Evolutionary conservation across 306 rosid species (phyloP).

Genomic region (Pyrus bretschneideri): DNA sequence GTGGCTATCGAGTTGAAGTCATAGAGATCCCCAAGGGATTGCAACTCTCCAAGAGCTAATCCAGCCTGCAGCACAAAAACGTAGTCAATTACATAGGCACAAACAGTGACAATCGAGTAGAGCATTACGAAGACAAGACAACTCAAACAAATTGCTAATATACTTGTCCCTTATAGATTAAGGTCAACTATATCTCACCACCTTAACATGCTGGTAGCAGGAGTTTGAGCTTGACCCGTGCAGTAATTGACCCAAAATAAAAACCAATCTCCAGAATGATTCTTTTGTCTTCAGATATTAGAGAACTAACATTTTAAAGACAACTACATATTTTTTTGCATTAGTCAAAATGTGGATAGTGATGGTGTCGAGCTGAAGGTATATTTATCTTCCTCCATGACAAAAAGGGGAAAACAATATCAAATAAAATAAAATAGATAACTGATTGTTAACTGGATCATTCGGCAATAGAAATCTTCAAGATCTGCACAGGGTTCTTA

Average conservation of each 20-base stretch:
- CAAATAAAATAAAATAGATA: no score
- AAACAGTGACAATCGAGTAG: not conserved
- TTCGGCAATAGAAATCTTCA: no score
- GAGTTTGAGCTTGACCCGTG: not conserved
- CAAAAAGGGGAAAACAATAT: not conserved
- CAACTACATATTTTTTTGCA: not conserved
- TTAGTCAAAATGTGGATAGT: not conserved
- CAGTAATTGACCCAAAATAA: not conserved
- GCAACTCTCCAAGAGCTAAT: constrained; percentile 82
- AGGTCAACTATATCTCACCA: not conserved
- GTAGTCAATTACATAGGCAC: not conserved
- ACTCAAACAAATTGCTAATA: not conserved
- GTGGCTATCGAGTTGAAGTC: constrained; percentile 95
- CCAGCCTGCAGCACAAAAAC: constrained; percentile 62
- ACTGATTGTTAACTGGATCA: not conserved
- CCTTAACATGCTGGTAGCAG: not conserved
- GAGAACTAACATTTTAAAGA: not conserved
- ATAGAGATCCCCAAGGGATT: constrained; percentile 76
- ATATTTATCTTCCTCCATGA: not conserved
- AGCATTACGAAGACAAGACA: not conserved
- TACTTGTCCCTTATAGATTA: not conserved
- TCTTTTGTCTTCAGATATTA: not conserved
- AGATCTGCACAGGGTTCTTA: no score
- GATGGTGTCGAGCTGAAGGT: not conserved
- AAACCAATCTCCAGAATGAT: not conserved